Evolutionary conservation across 106 monocot genomes (phyloP).

Genomic region (Iris macrosiphon): DNA sequence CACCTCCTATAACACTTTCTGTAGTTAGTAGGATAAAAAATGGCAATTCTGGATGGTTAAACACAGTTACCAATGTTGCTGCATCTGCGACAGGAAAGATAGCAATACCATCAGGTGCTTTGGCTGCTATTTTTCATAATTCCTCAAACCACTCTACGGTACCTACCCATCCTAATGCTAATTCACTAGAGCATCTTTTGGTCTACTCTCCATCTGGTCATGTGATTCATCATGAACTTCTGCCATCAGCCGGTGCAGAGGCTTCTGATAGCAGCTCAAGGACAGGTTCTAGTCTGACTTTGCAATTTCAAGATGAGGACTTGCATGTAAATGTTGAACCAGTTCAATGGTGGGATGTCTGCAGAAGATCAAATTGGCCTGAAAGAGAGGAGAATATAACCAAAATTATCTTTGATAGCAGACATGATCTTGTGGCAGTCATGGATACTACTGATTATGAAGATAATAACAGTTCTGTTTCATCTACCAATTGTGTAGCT

Average conservation of each 20-base stretch:
- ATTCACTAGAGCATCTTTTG: conserved; percentile 77
- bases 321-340: conserved; percentile 73
- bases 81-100: conserved; percentile 84
- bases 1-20: conserved; percentile 60
- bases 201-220: conserved; percentile 91
- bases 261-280: conserved; percentile 49
- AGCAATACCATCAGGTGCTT: conserved; percentile 68
- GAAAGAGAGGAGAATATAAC: conserved; percentile 74
- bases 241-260: conserved; percentile 45
- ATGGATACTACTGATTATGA: conserved; percentile 52
- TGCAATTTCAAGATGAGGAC: conserved; percentile 77
- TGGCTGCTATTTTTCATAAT: conserved; percentile 81
- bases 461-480: conserved; percentile 28
- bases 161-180: conserved; percentile 22
- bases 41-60: conserved; percentile 75
- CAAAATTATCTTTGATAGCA: conserved; percentile 12
- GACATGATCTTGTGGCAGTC: conserved; percentile 18
- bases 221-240: conserved; percentile 83
- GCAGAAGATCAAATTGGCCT: conserved; percentile 85
- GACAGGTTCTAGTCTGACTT: conserved; percentile 26
- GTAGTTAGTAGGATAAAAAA: conserved; percentile 90
- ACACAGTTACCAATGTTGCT: conserved; percentile 82
- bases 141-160: conserved; percentile 21
- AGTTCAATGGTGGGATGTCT: conserved; percentile 99
- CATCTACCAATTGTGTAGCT: conserved; percentile 20